phyloP scores from a whole-genome alignment of 164 flowering plant genomes.

The Euptelea pleiosperma region DNA sequence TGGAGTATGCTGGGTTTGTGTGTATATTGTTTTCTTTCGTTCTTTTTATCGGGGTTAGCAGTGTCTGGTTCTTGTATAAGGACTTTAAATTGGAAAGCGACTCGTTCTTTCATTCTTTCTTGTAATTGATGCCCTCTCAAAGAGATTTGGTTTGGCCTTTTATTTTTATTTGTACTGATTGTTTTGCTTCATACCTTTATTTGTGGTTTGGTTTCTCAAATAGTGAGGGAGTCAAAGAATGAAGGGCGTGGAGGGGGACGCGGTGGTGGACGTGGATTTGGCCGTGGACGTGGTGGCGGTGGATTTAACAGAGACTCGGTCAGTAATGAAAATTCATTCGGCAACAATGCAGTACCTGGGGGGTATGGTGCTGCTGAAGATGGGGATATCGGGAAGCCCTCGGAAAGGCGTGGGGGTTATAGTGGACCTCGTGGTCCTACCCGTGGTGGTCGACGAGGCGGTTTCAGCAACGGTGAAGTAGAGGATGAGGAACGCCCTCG shows the following conservation, averaged over 20 bases:
- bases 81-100: too few relatives aligned
- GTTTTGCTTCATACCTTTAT: too few relatives aligned
- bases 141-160: too few relatives aligned
- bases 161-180: too few relatives aligned
- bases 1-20: too few relatives aligned
- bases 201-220: conserved; percentile 2
- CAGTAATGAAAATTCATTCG: conserved; percentile 37
- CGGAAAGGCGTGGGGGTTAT: conserved; percentile 42
- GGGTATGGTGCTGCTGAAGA: conserved; percentile 36
- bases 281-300: conserved; percentile 30
- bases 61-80: too few relatives aligned
- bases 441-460: conserved; percentile 63
- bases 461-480: conserved; percentile 45
- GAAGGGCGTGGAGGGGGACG: conserved; percentile 56
- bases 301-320: conserved; percentile 36
- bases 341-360: conserved; percentile 32
- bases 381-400: conserved; percentile 30
- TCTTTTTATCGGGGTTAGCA: too few relatives aligned
- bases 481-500: conserved; percentile 50
- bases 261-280: conserved; percentile 41
- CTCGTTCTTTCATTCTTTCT: too few relatives aligned
- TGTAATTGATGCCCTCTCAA: too few relatives aligned
- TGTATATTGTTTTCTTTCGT: too few relatives aligned
- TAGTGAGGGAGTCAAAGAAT: conserved; percentile 53
- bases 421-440: conserved; percentile 48